Conservation (phyloP, 768 basidiomycete species). For the Termitomyces heimii region DNA sequence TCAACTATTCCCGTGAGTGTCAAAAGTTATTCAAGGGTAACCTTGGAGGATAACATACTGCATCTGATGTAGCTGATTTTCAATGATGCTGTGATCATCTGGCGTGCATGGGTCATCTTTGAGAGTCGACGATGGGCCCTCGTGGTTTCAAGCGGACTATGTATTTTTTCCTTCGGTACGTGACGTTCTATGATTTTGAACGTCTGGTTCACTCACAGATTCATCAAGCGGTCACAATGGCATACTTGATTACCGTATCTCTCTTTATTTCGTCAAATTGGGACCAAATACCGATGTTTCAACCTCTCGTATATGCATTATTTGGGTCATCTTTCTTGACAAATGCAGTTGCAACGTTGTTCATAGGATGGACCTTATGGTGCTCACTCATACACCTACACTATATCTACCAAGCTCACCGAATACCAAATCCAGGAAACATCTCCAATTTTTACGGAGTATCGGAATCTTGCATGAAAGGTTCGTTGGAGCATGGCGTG, state of each 20-base stretch:
- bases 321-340: background rate
- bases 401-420: too few species aligned
- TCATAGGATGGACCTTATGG: background rate
- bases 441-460: background rate
- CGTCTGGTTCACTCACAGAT: too few species aligned
- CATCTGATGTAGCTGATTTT: background rate
- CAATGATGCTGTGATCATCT: too few species aligned
- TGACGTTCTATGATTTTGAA: too few species aligned
- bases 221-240: background rate
- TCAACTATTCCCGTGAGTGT: too few species aligned
- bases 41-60: background rate
- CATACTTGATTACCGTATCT: background rate
- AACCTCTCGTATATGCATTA: background rate
- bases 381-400: background rate
- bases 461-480: background rate
- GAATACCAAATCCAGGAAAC: background rate
- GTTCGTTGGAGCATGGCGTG: background rate
- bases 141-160: too few species aligned
- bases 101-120: too few species aligned
- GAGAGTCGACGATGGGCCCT: too few species aligned
- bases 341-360: background rate
- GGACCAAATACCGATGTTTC: too few species aligned
- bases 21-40: background rate
- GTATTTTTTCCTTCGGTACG: too few species aligned
- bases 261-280: too few species aligned